Base-by-base conservation (phyloP, 2,329 filamentous ascomycete genomes). In the Coniosporium tulheliwenetii region DNA sequence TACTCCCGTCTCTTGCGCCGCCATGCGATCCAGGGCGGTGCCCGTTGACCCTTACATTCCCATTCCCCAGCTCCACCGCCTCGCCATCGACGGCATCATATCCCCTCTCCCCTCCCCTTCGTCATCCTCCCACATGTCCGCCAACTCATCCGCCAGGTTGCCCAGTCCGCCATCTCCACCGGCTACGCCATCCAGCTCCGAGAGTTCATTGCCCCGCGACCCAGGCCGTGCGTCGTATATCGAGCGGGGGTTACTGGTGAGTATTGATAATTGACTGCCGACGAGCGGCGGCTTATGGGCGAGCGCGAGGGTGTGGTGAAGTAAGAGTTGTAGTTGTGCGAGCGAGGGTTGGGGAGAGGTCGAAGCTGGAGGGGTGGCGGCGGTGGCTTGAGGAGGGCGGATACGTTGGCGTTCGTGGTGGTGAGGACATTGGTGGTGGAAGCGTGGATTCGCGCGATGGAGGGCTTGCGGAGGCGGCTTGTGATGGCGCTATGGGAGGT, bases 91-190 rank as follows among this genome's bases (percentile, higher is more conserved):
- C 60, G 13, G 47, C 47, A 26, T 49, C 46, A 29, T 50, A 38
- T 9, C 43, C 55, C 35, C 54, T 47, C 10, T 44, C n/a, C n/a
- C n/a, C n/a, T n/a, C n/a, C n/a, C n/a, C n/a, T n/a, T n/a, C 44
- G 3, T 48, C 47, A 12, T 76, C 77, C 36, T 73, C 76, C 57
- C 81, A 75, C 3, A 79, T 77, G 52, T 82, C 81, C 1, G 80
- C 84, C 38, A 91, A 65, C 59, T 91, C 84, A 58, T 89, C 84
- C 1, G 84, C 84, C 38, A 91, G 60, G 50, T 85, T 87, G 30
- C 83, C 84, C 46, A 85, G 65, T 8, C 79, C 79, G 37, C 61
- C 63, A 39, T 54, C 57, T 12, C 51, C 55, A 8, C 55, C 57
- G 30, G 31, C 38, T 13, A 13, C 40, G 36, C 14, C 30, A 8